Conservation (phyloP, 371 early-diverging fungal genomes). For the Parasitella parasitica region DNA sequence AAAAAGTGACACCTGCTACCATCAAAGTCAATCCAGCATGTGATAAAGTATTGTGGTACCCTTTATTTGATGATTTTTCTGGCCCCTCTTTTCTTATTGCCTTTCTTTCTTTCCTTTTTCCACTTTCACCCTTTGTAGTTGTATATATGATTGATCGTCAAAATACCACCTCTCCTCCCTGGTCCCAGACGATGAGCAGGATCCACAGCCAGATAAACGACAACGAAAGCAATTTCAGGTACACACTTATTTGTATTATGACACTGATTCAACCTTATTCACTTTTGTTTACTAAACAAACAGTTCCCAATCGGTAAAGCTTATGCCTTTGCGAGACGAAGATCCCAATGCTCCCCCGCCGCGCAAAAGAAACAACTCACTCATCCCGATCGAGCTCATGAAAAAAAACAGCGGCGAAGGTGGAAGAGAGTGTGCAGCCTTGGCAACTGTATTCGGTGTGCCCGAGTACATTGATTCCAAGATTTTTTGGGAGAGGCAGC, state of each 20-base stretch:
- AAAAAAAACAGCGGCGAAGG: slow-evolving; percentile 38
- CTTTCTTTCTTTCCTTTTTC: background rate
- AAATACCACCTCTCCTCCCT: slow-evolving; percentile 3
- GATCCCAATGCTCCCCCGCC: slow-evolving; percentile 11
- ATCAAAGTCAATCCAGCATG: slow-evolving; percentile 31
- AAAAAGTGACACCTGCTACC: slow-evolving; percentile 15
- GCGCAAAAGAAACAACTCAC: slow-evolving; percentile 40
- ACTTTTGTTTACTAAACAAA: background rate
- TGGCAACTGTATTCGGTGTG: slow-evolving; percentile 52
- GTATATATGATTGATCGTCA: slow-evolving; percentile 15
- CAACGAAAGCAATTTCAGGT: slow-evolving; percentile 7
- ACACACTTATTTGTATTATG: too few species aligned
- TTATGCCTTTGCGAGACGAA: slow-evolving; percentile 23
- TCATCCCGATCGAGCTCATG: slow-evolving; percentile 40
- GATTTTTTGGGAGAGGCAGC: slow-evolving; percentile 43
- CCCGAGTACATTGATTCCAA: slow-evolving; percentile 49
- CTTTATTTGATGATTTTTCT: background rate
- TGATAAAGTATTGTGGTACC: slow-evolving; percentile 12
- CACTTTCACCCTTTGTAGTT: background rate
- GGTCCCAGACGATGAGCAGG: slow-evolving; percentile 16
- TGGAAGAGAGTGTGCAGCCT: slow-evolving; percentile 43
- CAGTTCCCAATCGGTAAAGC: background rate
- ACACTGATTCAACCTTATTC: too few species aligned
- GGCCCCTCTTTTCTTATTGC: background rate
- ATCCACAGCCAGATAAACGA: slow-evolving; percentile 13